phyloP scores from a whole-genome alignment of 768 basidiomycete species.

The Mycena rosella region DNA sequence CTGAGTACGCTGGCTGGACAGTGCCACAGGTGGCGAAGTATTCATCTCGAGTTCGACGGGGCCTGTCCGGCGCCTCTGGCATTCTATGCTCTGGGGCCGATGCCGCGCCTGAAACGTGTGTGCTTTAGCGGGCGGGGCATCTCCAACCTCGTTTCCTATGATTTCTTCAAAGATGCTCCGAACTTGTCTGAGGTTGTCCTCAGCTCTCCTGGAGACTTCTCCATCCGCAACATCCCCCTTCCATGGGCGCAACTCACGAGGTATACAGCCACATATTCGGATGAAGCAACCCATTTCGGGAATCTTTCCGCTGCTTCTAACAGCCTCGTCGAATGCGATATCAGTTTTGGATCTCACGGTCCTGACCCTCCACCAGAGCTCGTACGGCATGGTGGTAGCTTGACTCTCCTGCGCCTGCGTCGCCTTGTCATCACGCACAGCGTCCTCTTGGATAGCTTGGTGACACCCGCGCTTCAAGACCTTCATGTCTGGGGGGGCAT shows the following conservation, averaged over 20 bases:
- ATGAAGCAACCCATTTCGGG: background rate
- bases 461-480: background rate
- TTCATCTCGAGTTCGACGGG: background rate
- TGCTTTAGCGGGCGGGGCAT: background rate
- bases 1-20: background rate
- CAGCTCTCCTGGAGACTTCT: background rate
- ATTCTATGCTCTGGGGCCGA: background rate
- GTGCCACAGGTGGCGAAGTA: background rate
- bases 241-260: constrained; percentile 3
- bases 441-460: background rate
- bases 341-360: background rate
- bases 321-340: constrained; percentile 15
- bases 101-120: background rate
- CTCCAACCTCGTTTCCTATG: background rate
- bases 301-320: background rate
- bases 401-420: background rate
- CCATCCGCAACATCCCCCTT: background rate
- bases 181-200: background rate
- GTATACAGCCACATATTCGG: background rate
- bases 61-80: background rate
- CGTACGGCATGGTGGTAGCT: background rate
- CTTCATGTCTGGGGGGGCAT: background rate
- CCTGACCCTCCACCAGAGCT: background rate
- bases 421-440: background rate
- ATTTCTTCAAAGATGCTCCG: background rate